Evolutionary conservation across 805 yeast species (phyloP), one percentile per base, ranked within the genome.

Genomic region (Wickerhamomyces chaumierensis): DNA sequence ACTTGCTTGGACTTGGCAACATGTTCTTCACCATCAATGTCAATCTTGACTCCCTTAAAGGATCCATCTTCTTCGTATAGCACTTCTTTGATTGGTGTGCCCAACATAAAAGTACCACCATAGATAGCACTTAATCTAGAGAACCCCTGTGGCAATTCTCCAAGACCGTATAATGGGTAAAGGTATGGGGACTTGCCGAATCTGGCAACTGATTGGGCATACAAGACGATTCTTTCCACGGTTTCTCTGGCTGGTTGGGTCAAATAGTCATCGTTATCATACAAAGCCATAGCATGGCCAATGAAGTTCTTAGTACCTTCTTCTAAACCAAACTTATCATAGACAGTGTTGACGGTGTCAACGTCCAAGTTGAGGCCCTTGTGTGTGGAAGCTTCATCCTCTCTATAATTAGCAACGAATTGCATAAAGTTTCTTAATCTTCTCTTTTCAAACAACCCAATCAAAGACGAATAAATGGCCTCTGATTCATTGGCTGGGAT

Each of bases 71-170:
- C 79, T 13, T 73, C 80, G 60, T 79, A 88, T 37, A 83, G 68
- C 16, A 88, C 72, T 63, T 90, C 95, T 44, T 92, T 95, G 45
- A 92, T 78, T 36, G 96, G 96, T 25, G 95, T 90, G 58, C 87
- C 95, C 56, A 92, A 74, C 98, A 92, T 92, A 58, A 87, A 92
- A 16, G 97, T 90, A 54, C 98, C 98, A 47, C 98, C 98, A 56
- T 92, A 87, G 48, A 92, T 90, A 19, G 98, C 98, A 38, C 94
- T 80, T 44, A 92, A 74, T 58, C 98, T 75, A 11, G 97, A 96
- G 66, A 92, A 92, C 8, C 96, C 98, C 65, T 92, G 98, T n/a
- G 98, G 98, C 43, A 92, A 70, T 62, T 92, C 98, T 38, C 98
- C 98, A 42, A 92, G 71, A 7, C 98, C 98, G 56, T 92, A 92